These are phyloP conservation scores for Diaporthe longicolla DNA, from an alignment of 2,329 filamentous ascomycete species.

Conservation along the genomic window DNA sequence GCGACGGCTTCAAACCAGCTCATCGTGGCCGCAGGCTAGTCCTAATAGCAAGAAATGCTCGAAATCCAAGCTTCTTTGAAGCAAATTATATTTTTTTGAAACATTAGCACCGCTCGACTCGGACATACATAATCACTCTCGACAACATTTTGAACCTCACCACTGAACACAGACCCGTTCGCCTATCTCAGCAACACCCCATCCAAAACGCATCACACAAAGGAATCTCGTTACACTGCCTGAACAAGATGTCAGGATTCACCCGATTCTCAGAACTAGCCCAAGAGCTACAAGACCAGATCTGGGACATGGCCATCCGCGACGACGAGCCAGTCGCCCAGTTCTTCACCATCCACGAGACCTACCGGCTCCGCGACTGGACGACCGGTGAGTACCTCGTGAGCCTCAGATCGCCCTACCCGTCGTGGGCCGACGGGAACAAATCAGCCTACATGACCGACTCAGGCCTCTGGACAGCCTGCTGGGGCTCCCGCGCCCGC, in stretches of 20 bases:
- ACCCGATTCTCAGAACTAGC: background rate
- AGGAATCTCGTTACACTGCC: too few relatives aligned
- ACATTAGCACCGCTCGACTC: too few relatives aligned
- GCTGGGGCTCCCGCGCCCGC: background rate
- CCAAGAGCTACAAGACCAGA: background rate
- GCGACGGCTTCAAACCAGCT: background rate
- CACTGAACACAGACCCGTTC: background rate
- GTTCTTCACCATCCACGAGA: background rate
- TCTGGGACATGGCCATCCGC: background rate
- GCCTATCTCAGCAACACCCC: too few relatives aligned
- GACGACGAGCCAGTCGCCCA: background rate
- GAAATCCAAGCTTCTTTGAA: too few relatives aligned
- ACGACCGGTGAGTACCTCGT: background rate
- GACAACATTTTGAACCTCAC: background rate
- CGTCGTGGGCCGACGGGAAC: background rate
- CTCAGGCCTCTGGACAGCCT: slow-evolving; percentile 22
- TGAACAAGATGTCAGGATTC: background rate
- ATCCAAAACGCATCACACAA: background rate
- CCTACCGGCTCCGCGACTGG: too few relatives aligned
- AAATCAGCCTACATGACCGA: background rate
- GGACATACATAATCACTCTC: background rate
- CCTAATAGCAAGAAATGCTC: too few relatives aligned
- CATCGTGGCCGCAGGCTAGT: too few relatives aligned
- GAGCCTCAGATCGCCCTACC: background rate
- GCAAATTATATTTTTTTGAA: too few relatives aligned